Percentiles rank a stretch among this genome's conserved stretches.
These are phyloP conservation scores for Cryptosporidium viatorum DNA, from an alignment of 169 alveolate genomes.

Conservation along the genomic window DNA sequence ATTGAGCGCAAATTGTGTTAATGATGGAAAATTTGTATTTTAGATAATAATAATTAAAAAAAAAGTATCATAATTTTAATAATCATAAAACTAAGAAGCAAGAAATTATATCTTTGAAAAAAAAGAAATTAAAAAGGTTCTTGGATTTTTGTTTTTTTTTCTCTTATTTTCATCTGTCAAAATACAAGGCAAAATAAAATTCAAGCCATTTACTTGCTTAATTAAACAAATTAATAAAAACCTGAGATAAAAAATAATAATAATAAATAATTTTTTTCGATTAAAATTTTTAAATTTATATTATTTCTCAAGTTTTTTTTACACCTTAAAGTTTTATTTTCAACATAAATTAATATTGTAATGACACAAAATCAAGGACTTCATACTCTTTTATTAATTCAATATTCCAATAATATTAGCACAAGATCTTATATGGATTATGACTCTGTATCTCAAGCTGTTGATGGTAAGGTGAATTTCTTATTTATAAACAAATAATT, in stretches of 20 bases:
- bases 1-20: background rate
- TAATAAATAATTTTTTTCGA: no score
- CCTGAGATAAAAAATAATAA: background rate
- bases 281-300: no score
- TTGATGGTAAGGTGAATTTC: constrained; percentile 28
- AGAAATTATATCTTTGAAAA: background rate
- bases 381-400: constrained; percentile 59
- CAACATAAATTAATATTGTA: background rate
- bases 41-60: background rate
- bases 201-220: background rate
- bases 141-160: no score
- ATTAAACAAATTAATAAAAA: no score
- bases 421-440: constrained; percentile 74
- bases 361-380: constrained; percentile 73
- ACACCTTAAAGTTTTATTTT: background rate
- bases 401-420: constrained; percentile 50
- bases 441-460: constrained; percentile 68
- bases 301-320: background rate
- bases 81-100: background rate
- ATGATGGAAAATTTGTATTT: background rate
- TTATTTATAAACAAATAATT: no score
- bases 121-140: no score
- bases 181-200: no score
- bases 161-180: background rate
- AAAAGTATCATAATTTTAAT: background rate